Percentiles rank a stretch among this genome's conserved stretches.
Evolutionary conservation across 2,329 filamentous ascomycete genomes (phyloP).

Genomic region (Talaromyces sp.): DNA sequence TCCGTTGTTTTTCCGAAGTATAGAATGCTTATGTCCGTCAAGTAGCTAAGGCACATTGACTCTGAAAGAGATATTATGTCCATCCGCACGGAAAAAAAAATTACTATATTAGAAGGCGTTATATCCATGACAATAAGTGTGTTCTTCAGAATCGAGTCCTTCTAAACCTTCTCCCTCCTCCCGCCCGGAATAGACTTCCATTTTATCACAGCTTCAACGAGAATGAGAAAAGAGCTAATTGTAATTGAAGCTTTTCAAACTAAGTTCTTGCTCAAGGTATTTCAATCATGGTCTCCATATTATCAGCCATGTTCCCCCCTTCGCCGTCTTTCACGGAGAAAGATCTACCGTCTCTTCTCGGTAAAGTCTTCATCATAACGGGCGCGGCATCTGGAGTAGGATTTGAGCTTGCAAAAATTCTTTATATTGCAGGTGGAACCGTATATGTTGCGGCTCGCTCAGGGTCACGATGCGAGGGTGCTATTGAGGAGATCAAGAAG

Average conservation of each 20-base stretch:
- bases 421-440: conserved; percentile 42
- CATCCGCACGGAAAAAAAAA: background rate
- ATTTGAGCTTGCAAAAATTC: conserved; percentile 37
- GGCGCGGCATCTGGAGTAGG: conserved; percentile 41
- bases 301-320: conserved; percentile 8
- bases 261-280: background rate
- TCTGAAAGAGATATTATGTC: background rate
- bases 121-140: background rate
- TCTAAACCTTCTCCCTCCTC: background rate
- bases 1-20: conserved; percentile 4
- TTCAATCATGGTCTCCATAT: background rate
- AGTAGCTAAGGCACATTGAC: background rate
- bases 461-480: background rate
- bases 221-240: background rate
- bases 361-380: conserved; percentile 39
- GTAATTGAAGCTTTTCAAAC: background rate
- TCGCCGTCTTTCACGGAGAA: background rate
- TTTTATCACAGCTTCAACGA: background rate
- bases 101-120: background rate
- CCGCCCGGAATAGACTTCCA: background rate
- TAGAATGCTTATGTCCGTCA: background rate
- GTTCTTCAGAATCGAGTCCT: background rate
- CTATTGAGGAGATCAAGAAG: background rate
- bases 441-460: conserved; percentile 41
- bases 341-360: background rate